Evolutionary conservation across 805 yeast genomes (phyloP), one percentile per base, ranked within the genome.

Genomic region (Yarrowia sp.): DNA sequence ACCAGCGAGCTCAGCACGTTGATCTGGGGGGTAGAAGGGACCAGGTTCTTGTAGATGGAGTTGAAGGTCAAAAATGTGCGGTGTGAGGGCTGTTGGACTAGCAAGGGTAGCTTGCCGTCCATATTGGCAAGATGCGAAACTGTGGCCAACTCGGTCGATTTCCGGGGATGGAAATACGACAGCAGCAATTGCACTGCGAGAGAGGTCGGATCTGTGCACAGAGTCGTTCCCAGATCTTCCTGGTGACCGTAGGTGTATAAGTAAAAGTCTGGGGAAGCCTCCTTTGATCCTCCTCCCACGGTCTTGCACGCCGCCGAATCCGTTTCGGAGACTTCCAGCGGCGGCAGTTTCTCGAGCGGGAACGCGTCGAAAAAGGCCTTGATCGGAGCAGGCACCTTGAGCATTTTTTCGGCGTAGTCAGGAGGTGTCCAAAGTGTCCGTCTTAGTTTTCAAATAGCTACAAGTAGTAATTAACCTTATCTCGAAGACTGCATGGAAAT

Each of bases 181-280:
- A 77, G 61, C 56, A 75, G 49, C 8, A 73, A 59, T 36, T 70
- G 72, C 8, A 72, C 70, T 16, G 65, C 71, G 22, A 77, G 68
- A 52, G 79, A 71, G n/a, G 63, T 65, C 7, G 80, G 80, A 36
- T 78, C 80, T 3, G 71, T 69, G 49, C 78, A 72, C 12, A 74
- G 46, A 5, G 59, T 66, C 14, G 70, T 72, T 11, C 67, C 69
- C 0, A 26, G 53, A 42, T 70, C 75, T 5, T 71, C 19, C 46
- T 71, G 70, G 70, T 74, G 74, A 5, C 76, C 77, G 50, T 69
- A 73, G 8, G 67, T 63, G 67, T 63, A 63, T 15, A 63, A 58
- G 14, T 63, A 49, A 36, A 63, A 63, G 46, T 59, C 65, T 11
- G 65, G 52, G 16, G 10, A 26, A 26, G 32, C 2, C 36, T 38